These are phyloP conservation scores for Flaveria bidentis DNA, from an alignment of 129 eudicot species.

Conservation along the genomic window DNA sequence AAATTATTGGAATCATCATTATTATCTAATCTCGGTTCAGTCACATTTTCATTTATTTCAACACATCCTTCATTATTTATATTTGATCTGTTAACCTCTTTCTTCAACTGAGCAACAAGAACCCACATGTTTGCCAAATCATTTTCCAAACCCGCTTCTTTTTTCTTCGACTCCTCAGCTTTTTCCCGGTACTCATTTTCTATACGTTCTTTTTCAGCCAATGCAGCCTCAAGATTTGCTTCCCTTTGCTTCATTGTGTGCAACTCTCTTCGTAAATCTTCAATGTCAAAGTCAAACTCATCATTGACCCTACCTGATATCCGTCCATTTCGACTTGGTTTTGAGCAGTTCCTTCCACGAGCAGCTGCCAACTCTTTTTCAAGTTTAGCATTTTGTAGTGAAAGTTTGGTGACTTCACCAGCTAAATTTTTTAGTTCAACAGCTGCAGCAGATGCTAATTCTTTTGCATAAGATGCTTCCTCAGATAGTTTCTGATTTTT, in stretches of 20 bases:
- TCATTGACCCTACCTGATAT: constrained; percentile 59
- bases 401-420: constrained; percentile 83
- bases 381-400: constrained; percentile 73
- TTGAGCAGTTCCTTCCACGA: constrained; percentile 52
- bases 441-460: constrained; percentile 97
- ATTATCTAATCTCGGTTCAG: constrained; percentile 38
- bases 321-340: constrained; percentile 67
- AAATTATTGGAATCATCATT: constrained; percentile 32
- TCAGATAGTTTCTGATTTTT: constrained; percentile 92
- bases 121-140: constrained; percentile 99
- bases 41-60: constrained; percentile 29
- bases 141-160: constrained; percentile 78
- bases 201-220: constrained; percentile 64
- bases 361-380: constrained; percentile 78
- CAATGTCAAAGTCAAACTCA: constrained; percentile 50
- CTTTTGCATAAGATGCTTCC: constrained; percentile 98
- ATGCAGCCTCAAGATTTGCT: constrained; percentile 79
- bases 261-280: constrained; percentile 71
- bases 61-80: constrained; percentile 23
- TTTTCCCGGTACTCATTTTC: constrained; percentile 73
- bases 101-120: constrained; percentile 92
- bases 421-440: constrained; percentile 88
- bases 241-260: constrained; percentile 79
- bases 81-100: constrained; percentile 54
- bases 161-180: constrained; percentile 67